phyloP scores from a whole-genome alignment of 2,329 filamentous ascomycete genomes.

The Elsinoe necatrix region DNA sequence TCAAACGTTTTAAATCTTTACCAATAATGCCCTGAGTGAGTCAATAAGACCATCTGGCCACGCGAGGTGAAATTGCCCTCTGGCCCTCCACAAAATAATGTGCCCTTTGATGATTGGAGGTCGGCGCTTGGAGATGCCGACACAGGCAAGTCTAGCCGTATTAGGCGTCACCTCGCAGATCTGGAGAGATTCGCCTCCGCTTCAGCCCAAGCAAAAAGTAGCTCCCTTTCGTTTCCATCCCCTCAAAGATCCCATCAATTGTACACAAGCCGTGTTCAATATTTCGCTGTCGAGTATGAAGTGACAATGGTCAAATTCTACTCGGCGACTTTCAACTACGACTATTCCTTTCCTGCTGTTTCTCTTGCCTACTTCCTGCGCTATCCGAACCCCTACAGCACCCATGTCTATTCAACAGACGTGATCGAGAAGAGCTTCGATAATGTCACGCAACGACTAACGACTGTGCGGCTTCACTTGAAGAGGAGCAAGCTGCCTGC shows the following conservation, averaged over 20 bases:
- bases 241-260: neutral
- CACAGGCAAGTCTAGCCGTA: conserved; percentile 5
- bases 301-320: conserved; percentile 45
- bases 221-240: neutral
- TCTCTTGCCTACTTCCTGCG: conserved; percentile 84
- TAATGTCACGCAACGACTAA: conserved; percentile 61
- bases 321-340: conserved; percentile 58
- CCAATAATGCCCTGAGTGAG: neutral
- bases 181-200: conserved; percentile 15
- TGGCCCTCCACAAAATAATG: conserved; percentile 12
- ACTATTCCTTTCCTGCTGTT: conserved; percentile 75
- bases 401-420: conserved; percentile 75
- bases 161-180: conserved; percentile 8
- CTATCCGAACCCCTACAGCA: conserved; percentile 78
- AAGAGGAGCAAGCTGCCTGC: conserved; percentile 72
- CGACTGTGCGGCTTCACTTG: conserved; percentile 70
- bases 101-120: conserved; percentile 5
- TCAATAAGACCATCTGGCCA: conserved; percentile 9
- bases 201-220: conserved; percentile 9
- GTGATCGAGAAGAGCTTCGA: conserved; percentile 69
- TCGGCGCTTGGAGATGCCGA: conserved; percentile 1
- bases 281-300: conserved; percentile 1
- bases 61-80: conserved; percentile 2
- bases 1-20: no score
- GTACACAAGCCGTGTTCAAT: conserved; percentile 1